These are phyloP conservation scores for Penstemon barbatus DNA, from an alignment of 257 asterid genomes.

Conservation along the genomic window DNA sequence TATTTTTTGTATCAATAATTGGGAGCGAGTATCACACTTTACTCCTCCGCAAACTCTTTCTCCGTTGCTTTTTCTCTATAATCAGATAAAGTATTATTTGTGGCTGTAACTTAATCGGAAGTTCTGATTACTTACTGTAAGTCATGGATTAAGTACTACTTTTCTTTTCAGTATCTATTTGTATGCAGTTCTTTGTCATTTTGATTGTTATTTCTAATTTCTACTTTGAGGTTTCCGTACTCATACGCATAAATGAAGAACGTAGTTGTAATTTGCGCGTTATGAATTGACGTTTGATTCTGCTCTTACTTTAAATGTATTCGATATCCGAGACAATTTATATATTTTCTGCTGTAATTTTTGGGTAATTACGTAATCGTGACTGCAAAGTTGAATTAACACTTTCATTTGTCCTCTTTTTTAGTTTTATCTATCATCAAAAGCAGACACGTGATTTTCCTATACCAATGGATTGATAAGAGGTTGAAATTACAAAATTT, in stretches of 20 bases:
- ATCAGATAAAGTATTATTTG: background rate
- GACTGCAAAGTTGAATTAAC: constrained; percentile 21
- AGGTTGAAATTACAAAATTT: background rate
- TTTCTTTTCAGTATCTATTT: background rate
- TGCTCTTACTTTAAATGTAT: too few species aligned
- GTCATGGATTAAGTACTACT: background rate
- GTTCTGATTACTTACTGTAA: background rate
- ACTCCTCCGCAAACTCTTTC: constrained; percentile 7
- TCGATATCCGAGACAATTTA: background rate
- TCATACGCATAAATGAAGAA: too few species aligned
- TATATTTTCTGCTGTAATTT: background rate
- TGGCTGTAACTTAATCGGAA: background rate
- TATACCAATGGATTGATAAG: background rate
- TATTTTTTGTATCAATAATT: too few species aligned
- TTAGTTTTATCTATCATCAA: background rate
- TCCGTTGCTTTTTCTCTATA: background rate
- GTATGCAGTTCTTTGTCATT: too few species aligned
- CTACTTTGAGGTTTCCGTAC: too few species aligned
- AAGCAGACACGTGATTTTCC: background rate
- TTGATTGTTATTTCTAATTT: too few species aligned
- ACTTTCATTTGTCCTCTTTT: background rate
- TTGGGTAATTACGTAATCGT: constrained; percentile 13
- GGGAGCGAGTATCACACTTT: background rate
- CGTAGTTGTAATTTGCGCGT: too few species aligned
- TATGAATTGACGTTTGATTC: background rate